Conservation (phyloP, 2,329 filamentous ascomycete species). For the Ceratocystis cacaofunesta region DNA sequence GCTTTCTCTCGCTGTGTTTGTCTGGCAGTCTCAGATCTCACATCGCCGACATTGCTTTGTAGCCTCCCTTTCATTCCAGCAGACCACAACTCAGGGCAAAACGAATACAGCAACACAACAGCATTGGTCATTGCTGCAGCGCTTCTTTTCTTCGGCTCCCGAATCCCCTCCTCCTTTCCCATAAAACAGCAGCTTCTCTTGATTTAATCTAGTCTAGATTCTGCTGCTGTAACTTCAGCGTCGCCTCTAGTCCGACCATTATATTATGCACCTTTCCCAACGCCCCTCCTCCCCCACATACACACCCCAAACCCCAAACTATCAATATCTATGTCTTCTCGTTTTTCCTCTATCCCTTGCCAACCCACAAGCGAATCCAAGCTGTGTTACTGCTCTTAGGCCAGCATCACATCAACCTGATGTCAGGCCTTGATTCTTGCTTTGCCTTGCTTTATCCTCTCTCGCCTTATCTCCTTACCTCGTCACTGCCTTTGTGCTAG, state of each 20-base stretch:
- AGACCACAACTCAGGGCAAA: too few species aligned
- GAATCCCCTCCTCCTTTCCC: background rate
- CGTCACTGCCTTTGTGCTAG: background rate
- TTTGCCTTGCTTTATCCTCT: background rate
- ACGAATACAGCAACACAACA: too few species aligned
- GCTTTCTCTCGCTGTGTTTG: too few species aligned
- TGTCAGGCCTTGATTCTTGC: background rate
- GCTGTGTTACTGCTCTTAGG: too few species aligned
- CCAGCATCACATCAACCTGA: too few species aligned
- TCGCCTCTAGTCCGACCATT: background rate
- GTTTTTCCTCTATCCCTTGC: background rate
- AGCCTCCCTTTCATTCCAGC: constrained; percentile 9
- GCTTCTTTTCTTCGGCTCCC: background rate
- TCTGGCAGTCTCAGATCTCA: background rate
- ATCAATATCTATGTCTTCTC: background rate
- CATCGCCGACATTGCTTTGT: background rate
- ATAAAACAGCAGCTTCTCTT: background rate
- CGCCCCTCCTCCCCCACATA: background rate
- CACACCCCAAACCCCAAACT: too few species aligned
- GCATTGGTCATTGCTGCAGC: too few species aligned
- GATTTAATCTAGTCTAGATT: too few species aligned
- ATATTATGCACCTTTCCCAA: background rate
- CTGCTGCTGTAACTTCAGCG: background rate
- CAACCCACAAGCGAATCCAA: background rate
- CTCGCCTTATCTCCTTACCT: background rate